Percentiles rank a stretch among this genome's conserved stretches.
Evolutionary conservation across 305 asterid genomes (phyloP).

Genomic region (Fraxinus dipetala): DNA sequence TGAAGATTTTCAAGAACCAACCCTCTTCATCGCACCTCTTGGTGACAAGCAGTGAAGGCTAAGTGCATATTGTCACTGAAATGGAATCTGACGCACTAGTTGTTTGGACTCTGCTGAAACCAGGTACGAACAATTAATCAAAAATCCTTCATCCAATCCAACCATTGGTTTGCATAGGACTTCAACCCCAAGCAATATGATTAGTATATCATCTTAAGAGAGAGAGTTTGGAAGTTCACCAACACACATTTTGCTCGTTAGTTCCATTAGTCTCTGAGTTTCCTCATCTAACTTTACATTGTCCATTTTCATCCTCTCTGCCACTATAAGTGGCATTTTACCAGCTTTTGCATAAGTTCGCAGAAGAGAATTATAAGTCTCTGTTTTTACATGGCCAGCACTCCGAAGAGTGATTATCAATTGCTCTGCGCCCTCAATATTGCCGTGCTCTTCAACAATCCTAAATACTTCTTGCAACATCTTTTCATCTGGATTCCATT

Average conservation of each 20-base stretch:
- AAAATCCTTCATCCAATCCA: neutral
- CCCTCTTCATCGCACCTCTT: neutral
- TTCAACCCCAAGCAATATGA: neutral
- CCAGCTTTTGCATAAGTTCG: constrained; percentile 70
- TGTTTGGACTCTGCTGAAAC: neutral
- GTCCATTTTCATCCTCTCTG: constrained; percentile 85
- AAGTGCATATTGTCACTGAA: neutral
- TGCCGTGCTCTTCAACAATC: constrained; percentile 60
- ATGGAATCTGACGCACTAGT: neutral
- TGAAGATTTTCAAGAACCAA: neutral
- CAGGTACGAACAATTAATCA: neutral
- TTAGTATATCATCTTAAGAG: constrained; percentile 22
- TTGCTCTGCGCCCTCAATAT: constrained; percentile 62
- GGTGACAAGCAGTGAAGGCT: neutral
- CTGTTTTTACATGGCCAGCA: constrained; percentile 52
- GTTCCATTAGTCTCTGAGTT: constrained; percentile 45
- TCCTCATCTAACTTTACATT: constrained; percentile 56
- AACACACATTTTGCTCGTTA: constrained; percentile 63
- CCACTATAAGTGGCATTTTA: constrained; percentile 67
- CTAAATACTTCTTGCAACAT: constrained; percentile 46
- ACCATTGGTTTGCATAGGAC: neutral
- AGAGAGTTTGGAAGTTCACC: constrained; percentile 55
- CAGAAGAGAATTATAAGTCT: constrained; percentile 60
- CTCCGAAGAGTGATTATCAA: constrained; percentile 53
- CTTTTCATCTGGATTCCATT: constrained; percentile 69